Conservation (phyloP, 1,284 basidiomycete species). For the Grifola frondosa region DNA sequence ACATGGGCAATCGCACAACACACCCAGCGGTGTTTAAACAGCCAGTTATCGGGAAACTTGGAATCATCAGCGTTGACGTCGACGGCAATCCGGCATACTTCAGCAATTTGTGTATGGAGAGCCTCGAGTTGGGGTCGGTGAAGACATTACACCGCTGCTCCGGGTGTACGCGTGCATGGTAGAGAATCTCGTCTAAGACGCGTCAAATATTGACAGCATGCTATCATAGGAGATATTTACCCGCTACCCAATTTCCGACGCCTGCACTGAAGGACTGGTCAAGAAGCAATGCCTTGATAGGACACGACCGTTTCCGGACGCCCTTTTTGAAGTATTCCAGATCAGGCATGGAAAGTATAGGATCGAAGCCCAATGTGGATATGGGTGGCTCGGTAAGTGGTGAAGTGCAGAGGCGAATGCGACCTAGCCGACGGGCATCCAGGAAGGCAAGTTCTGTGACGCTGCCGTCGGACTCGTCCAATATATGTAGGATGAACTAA, state of each 20-base stretch:
- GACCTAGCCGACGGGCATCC: constrained; percentile 71
- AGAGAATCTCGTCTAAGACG: constrained; percentile 70
- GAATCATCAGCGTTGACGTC: constrained; percentile 71
- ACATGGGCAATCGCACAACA: constrained; percentile 15
- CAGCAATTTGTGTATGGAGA: constrained; percentile 56
- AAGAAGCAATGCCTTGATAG: constrained; percentile 77
- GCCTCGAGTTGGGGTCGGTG: constrained; percentile 47
- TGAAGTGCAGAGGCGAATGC: constrained; percentile 61
- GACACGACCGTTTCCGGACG: constrained; percentile 61
- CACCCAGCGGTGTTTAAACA: constrained; percentile 74
- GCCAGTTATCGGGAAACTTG: constrained; percentile 71
- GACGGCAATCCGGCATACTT: constrained; percentile 67
- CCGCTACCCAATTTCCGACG: constrained; percentile 85
- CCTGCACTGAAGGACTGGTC: constrained; percentile 83
- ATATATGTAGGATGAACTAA: constrained; percentile 68
- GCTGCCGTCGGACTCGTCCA: constrained; percentile 29
- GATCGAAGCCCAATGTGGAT: constrained; percentile 75
- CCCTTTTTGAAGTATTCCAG: constrained; percentile 53
- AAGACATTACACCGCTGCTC: constrained; percentile 67
- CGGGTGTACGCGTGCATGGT: constrained; percentile 77
- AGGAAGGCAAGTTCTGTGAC: constrained; percentile 58
- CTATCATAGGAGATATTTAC: constrained; percentile 31
- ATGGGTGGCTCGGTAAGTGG: constrained; percentile 70
- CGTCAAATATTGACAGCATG: not conserved
- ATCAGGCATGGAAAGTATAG: constrained; percentile 70